Evolutionary conservation across 2,329 filamentous ascomycete genomes (phyloP).

Genomic region (Periconia sp.): DNA sequence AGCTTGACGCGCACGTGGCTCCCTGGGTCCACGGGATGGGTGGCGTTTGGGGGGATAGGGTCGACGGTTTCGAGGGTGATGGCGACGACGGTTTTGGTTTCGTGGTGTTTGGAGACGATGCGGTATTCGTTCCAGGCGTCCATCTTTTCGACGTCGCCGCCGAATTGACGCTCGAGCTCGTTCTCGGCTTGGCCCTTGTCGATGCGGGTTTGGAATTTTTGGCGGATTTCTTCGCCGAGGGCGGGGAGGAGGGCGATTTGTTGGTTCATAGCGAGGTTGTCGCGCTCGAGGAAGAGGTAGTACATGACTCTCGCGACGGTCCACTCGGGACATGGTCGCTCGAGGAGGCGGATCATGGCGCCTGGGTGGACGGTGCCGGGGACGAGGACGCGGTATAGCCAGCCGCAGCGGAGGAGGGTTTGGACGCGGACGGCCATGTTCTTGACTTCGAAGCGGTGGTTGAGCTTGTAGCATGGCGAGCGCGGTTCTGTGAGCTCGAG

Average conservation of each 20-base stretch:
- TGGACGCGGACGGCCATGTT: conserved; percentile 63
- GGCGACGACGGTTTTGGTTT: conserved; percentile 56
- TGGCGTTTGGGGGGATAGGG: conserved; percentile 31
- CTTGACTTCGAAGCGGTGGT: conserved; percentile 65
- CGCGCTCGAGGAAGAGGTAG: conserved; percentile 59
- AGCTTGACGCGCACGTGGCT: conserved; percentile 61
- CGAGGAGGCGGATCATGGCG: conserved; percentile 59
- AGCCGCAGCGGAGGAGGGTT: conserved; percentile 61
- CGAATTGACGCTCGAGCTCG: conserved; percentile 28
- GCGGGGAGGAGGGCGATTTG: conserved; percentile 46
- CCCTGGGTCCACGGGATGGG: conserved; percentile 46
- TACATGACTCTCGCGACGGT: conserved; percentile 65
- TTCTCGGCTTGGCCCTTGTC: conserved; percentile 46
- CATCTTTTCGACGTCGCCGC: conserved; percentile 27
- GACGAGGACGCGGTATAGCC: conserved; percentile 65
- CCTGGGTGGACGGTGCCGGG: conserved; percentile 59
- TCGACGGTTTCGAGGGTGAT: conserved; percentile 55
- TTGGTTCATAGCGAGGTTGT: conserved; percentile 52
- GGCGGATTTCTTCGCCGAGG: conserved; percentile 53
- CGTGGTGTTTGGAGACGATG: conserved; percentile 53
- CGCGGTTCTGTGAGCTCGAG: conserved; percentile 64
- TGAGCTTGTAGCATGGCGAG: conserved; percentile 69
- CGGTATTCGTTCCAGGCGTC: conserved; percentile 42
- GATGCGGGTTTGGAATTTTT: conserved; percentile 57
- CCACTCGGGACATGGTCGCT: conserved; percentile 61